Evolutionary conservation across 306 rosid genomes (phyloP), one percentile per base, ranked within the genome.

Genomic region (Quercus cerris): DNA sequence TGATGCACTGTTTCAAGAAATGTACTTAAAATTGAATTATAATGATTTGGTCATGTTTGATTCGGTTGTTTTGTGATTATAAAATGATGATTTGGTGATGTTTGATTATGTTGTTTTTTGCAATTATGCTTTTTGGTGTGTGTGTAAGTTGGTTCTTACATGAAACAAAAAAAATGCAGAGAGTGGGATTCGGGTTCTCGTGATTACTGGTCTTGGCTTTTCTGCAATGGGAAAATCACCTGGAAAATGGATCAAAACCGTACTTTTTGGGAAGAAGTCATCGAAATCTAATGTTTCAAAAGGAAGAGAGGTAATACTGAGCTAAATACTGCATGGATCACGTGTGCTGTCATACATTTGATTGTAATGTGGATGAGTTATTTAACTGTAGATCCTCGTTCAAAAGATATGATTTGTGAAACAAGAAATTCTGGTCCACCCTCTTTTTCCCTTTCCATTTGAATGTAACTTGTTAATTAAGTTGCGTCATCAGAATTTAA

Each of bases 141-240:
- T 64, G 23, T 69, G 17, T 70, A 72, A 63, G 71, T 35, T 58
- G 54, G 54, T 70, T 52, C 27, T 75, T 18, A 20, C 8, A 25
- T 70, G 56, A 68, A 49, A 1, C 33, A 69, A 62, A 44, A 52
- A 75, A 62, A 52, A 52, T 84, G 76, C 75, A 46, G 78, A 73
- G 61, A 69, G 68, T 20, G 58, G 55, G 56, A 31, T 70, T 74
- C 15, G 59, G 83, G 76, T 73, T 61, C 33, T 81, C 70, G 59
- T 69, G 59, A 6, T 81, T 63, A 7, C 89, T 83, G 94, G 73
- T 81, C 69, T 81, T 78, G 77, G 77, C 63, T 73, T 73, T 71
- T 56, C 27, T 75, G 77, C 85, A 77, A 96, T 93, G 99, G 98
- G 97, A 27, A 96, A 93, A 82, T 96, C 99, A 59, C 99, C 99